phyloP scores from a whole-genome alignment of 148 eudicot species.

The Arctostaphylos glauca region DNA sequence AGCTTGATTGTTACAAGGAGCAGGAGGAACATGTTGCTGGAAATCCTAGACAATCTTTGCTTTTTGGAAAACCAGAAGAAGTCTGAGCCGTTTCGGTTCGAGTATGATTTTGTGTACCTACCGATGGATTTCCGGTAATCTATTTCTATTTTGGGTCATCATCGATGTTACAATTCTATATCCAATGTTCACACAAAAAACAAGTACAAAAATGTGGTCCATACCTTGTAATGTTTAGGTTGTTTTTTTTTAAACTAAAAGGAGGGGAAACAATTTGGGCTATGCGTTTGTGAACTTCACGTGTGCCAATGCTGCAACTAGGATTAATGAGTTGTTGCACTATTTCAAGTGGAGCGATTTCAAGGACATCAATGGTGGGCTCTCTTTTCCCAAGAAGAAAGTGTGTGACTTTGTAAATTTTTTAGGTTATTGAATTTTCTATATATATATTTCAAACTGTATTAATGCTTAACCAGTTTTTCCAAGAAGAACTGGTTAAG shows the following conservation, averaged over 20 bases:
- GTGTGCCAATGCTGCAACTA: background rate
- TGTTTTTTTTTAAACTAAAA: background rate
- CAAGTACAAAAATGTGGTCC: too few relatives aligned
- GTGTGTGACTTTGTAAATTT: background rate
- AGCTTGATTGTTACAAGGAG: background rate
- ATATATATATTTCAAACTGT: too few relatives aligned
- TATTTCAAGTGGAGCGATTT: constrained; percentile 17
- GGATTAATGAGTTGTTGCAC: background rate
- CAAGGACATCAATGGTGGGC: background rate
- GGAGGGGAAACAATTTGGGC: constrained; percentile 19
- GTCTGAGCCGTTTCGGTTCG: background rate
- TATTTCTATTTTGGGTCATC: background rate
- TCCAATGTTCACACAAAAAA: too few relatives aligned
- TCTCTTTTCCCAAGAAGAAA: constrained; percentile 12
- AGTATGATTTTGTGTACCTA: constrained; percentile 33
- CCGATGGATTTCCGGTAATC: constrained; percentile 38
- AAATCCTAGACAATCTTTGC: constrained; percentile 25
- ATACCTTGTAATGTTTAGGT: background rate
- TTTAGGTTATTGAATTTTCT: too few relatives aligned
- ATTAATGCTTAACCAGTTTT: background rate
- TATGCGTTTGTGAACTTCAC: constrained; percentile 35
- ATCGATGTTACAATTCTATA: too few relatives aligned
- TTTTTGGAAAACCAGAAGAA: constrained; percentile 1
- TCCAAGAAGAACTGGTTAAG: background rate
- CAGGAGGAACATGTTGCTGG: constrained; percentile 30